Base-by-base conservation (phyloP, 352 stramenopile species). In the Peronospora destructor region DNA sequence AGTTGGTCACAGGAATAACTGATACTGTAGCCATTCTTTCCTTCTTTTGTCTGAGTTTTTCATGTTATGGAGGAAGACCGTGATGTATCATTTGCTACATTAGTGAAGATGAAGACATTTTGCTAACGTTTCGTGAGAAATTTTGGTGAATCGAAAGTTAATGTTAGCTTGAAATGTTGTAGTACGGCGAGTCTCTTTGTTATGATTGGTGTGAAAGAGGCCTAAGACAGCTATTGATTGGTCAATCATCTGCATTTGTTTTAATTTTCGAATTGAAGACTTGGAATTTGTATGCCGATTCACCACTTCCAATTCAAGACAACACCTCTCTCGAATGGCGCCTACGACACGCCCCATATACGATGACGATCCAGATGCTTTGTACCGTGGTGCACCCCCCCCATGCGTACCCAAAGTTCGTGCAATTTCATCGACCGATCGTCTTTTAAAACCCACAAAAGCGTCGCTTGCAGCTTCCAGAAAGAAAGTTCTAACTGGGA, bases 371-470 rank as follows among this genome's bases (percentile, higher is more conserved):
- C 64, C 66, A 12, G 48, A 81, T 49, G 68, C 68, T 10, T 53
- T 87, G 32, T 80, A 67, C 54, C 69, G 73, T 48, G 66, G 64
- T 29, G 45, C 30, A 9, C 59, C 77, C 14, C 59, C 77, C 14
- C 53, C 66, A 13, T 74, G 45, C n/a, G 66, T 85, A 14, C 51
- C 78, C 4, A 72, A 66, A 28, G 69, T 84, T 36, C 64, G 62
- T 4, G 57, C 71, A 0, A 89, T 89, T 45, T 74, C 68, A 6
- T 61, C 76, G 29, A 74, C 66, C 12, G 78, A 76, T 45, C 72
- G 78, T 37, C 71, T 89, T 29, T 60, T 89, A 23, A 64, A 48
- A 10, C 78, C 76, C 38, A 88, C 76, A 6, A 50, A 68, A 29
- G 61, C 68, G 28, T 89, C 81, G 51, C 53, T 87, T 30, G 76